Conservation (phyloP, 352 stramenopile genomes). For the Pythium aristosporum region DNA sequence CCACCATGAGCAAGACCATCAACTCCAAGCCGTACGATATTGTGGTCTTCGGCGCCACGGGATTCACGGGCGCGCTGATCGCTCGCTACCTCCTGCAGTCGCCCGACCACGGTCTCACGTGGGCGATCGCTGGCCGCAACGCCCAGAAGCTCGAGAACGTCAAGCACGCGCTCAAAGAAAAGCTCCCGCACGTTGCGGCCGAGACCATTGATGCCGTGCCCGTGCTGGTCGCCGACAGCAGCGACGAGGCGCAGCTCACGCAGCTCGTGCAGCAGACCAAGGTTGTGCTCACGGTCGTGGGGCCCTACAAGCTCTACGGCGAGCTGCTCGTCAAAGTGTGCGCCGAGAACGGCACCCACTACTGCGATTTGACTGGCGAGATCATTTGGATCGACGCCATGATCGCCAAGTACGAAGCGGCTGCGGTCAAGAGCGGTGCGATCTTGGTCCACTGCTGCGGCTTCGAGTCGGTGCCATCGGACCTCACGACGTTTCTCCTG, state of each 20-base stretch:
- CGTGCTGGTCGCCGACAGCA: constrained; percentile 52
- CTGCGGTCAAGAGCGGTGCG: constrained; percentile 60
- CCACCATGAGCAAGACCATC: neutral
- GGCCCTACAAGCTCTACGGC: constrained; percentile 88
- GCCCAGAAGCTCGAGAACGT: constrained; percentile 65
- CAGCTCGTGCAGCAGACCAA: constrained; percentile 77
- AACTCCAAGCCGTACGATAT: neutral
- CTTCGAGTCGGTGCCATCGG: constrained; percentile 88
- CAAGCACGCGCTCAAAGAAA: constrained; percentile 53
- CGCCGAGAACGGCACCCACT: constrained; percentile 87
- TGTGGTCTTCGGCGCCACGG: constrained; percentile 88
- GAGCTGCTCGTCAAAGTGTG: constrained; percentile 82
- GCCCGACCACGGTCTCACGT: constrained; percentile 61
- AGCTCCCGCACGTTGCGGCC: constrained; percentile 37
- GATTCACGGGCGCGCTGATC: constrained; percentile 85
- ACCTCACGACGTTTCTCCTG: constrained; percentile 78
- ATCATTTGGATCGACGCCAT: constrained; percentile 84
- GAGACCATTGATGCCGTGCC: constrained; percentile 46
- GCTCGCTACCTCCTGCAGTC: constrained; percentile 61
- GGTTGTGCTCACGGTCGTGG: constrained; percentile 80
- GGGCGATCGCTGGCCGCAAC: constrained; percentile 87
- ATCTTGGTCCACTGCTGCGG: constrained; percentile 88
- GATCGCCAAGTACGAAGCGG: constrained; percentile 58
- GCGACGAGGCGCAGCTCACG: constrained; percentile 58
- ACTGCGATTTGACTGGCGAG: constrained; percentile 92